Evolutionary conservation across 805 yeast genomes (phyloP), one percentile per base, ranked within the genome.

Genomic region (Grigorovia jiainica): DNA sequence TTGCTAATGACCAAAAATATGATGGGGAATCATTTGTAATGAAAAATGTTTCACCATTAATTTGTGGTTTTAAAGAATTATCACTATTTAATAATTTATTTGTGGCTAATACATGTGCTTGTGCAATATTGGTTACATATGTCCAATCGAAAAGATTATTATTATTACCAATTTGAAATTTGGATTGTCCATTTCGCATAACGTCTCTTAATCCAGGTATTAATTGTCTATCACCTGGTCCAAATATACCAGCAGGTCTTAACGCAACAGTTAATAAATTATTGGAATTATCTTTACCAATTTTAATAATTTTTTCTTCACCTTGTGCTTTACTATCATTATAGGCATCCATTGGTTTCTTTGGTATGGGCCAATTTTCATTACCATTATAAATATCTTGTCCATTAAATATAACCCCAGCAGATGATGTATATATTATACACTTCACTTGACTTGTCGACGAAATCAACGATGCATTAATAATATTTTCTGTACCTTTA

Each of bases 371-470:
- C 84, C 89, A 83, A 13, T 82, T 66, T 66, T 92, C 99, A 62
- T 90, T 92, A 2, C 94, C 98, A 57, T 94, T 92, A 53, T 75
- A 76, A 41, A 92, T 71, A 56, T 90, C 95, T 46, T 78, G 82
- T n/a, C 99, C 99, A 59, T 90, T 85, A 68, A 92, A 92, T 25
- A 89, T 82, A 21, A 92, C 98, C 50, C 98, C 97, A 0, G 98
- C 97, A 2, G 96, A 86, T 0, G 97, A 89, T 1, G 99, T 92
- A 66, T 89, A 92, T 2, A 92, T 94, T 31, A 92, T 67, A 0
- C 89, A 90, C 46, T 72, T 72, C 4, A 67, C 65, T 9, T 62
- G n/a, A n/a, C n/a, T n/a, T n/a, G n/a, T 60, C 13, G 19, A 25
- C 36, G 66, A 54, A 3, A 24, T 20, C 17, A 40, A 34, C 36